These are phyloP conservation scores for Leccinum disarticulatum DNA, from an alignment of 768 basidiomycete genomes.

Conservation along the genomic window DNA sequence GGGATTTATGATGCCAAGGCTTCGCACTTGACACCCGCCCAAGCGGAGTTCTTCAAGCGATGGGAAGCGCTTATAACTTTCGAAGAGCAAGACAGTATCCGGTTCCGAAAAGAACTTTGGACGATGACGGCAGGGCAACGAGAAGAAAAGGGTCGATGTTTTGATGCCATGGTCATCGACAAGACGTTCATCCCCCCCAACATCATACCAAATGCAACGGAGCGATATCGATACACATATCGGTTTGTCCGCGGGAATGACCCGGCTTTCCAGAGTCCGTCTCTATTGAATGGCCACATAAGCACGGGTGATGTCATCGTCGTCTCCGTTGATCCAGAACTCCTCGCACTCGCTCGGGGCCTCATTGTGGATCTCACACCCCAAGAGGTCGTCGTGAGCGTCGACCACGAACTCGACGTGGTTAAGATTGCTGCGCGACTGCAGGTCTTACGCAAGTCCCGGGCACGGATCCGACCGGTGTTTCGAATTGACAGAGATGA, in stretches of 20 bases:
- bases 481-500: slow-evolving; percentile 97
- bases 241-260: slow-evolving; percentile 50
- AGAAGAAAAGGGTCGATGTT: slow-evolving; percentile 81
- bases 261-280: slow-evolving; percentile 11
- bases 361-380: slow-evolving; percentile 75
- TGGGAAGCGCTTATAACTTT: slow-evolving; percentile 87
- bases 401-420: slow-evolving; percentile 74
- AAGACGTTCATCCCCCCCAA: slow-evolving; percentile 33
- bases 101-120: slow-evolving; percentile 93
- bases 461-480: slow-evolving; percentile 25
- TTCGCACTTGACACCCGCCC: slow-evolving; percentile 66
- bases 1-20: slow-evolving; percentile 79
- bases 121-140: slow-evolving; percentile 80
- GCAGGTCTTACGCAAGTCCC: slow-evolving; percentile 20
- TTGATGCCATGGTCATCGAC: slow-evolving; percentile 75
- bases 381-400: slow-evolving; percentile 65
- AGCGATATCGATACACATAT: slow-evolving; percentile 80
- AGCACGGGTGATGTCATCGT: slow-evolving; percentile 79
- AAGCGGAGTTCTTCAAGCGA: slow-evolving; percentile 78
- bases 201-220: slow-evolving; percentile 36
- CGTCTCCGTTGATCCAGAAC: slow-evolving; percentile 81
- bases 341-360: slow-evolving; percentile 83
- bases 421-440: slow-evolving; percentile 45
- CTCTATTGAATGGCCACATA: slow-evolving; percentile 76
- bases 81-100: slow-evolving; percentile 84